Conservation (phyloP, 2,329 filamentous ascomycete species). For the Paraconiothyrium sp. region DNA sequence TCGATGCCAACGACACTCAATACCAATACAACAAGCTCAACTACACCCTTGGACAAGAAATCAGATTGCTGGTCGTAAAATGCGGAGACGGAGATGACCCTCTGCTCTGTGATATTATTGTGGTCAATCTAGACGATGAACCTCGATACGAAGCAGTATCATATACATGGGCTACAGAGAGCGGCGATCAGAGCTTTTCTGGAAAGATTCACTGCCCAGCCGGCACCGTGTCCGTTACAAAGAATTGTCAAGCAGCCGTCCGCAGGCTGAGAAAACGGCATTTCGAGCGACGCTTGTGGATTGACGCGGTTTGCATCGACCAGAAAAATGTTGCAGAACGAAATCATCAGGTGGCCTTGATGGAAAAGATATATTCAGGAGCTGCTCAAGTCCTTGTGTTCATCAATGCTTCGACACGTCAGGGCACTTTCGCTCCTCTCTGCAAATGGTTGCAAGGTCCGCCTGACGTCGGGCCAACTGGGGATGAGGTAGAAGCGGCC, state of each 20-base stretch:
- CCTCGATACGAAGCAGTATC: constrained; percentile 33
- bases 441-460: background rate
- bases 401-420: background rate
- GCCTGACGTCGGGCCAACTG: background rate
- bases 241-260: constrained; percentile 23
- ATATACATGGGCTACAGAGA: constrained; percentile 29
- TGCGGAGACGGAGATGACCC: constrained; percentile 17
- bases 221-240: constrained; percentile 15
- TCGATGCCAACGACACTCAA: no score
- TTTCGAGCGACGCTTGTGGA: constrained; percentile 8
- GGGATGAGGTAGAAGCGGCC: background rate
- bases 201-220: constrained; percentile 5
- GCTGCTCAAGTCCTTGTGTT: background rate
- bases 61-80: constrained; percentile 22
- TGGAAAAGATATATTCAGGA: constrained; percentile 18
- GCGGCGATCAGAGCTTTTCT: constrained; percentile 15
- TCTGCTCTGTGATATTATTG: constrained; percentile 23
- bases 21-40: constrained; percentile 23
- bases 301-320: constrained; percentile 23
- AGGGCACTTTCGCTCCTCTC: background rate
- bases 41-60: constrained; percentile 25
- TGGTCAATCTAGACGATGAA: constrained; percentile 26
- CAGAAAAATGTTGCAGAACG: constrained; percentile 19
- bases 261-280: constrained; percentile 7
- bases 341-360: constrained; percentile 20